Conservation (phyloP, 441 rosid genomes). For the Gossypium davidsonii region DNA sequence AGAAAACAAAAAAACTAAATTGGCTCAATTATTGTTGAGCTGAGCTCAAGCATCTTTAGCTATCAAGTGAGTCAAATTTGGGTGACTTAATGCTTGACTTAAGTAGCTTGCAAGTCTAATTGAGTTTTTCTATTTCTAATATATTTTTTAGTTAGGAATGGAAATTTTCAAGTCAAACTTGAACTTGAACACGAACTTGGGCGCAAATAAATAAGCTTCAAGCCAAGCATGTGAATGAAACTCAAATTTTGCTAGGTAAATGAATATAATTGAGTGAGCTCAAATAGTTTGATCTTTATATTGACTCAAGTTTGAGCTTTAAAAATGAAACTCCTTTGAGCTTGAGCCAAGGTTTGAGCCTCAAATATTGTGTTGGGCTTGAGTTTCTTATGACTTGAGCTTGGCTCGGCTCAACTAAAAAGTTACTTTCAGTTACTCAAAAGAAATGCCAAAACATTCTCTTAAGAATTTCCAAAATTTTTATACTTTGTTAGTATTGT, state of each 20-base stretch:
- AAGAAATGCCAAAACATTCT: not conserved
- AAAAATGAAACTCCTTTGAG: too few relatives aligned
- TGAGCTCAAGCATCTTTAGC: not conserved
- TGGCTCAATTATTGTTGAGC: not conserved
- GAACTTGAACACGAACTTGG: too few relatives aligned
- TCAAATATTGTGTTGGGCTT: too few relatives aligned
- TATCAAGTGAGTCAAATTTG: not conserved
- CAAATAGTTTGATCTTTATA: not conserved
- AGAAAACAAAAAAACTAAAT: not conserved
- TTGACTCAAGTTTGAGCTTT: not conserved
- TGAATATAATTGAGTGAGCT: not conserved
- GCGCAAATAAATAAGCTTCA: not conserved
- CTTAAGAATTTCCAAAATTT: not conserved
- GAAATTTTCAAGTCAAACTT: too few relatives aligned
- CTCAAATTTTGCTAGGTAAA: not conserved
- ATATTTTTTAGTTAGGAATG: not conserved
- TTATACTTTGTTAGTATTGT: not conserved
- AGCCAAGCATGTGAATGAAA: not conserved
- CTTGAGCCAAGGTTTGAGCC: too few relatives aligned
- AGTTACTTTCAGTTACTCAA: not conserved
- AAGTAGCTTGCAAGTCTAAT: not conserved
- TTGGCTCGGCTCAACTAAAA: not conserved
- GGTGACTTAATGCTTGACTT: not conserved
- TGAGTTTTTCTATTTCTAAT: not conserved
- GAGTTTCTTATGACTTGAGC: too few relatives aligned